phyloP scores from a whole-genome alignment of 495 filamentous ascomycete genomes.

The Cenococcum geophilum region DNA sequence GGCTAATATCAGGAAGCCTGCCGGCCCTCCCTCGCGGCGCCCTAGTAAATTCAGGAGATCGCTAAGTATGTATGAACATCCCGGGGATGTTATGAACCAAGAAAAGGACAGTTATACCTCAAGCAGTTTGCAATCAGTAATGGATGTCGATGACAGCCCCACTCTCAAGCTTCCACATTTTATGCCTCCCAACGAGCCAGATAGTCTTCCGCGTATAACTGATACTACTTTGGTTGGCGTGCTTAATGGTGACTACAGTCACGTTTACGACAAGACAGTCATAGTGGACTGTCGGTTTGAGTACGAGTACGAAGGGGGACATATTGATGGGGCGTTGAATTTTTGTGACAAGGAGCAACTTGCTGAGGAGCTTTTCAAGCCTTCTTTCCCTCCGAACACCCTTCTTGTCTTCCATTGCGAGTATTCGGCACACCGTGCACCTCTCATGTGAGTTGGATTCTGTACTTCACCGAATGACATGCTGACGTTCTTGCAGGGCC shows the following conservation, averaged over 20 bases:
- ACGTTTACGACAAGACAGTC: constrained; percentile 66
- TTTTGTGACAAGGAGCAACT: constrained; percentile 91
- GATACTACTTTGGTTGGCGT: constrained; percentile 72
- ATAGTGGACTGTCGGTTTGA: constrained; percentile 97
- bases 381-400: constrained; percentile 55
- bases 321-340: constrained; percentile 88
- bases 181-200: constrained; percentile 69
- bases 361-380: constrained; percentile 66
- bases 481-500: constrained; percentile 46
- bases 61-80: constrained; percentile 94
- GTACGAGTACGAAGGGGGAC: constrained; percentile 96
- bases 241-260: constrained; percentile 76
- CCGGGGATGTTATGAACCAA: constrained; percentile 74
- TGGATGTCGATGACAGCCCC: constrained; percentile 67
- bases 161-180: constrained; percentile 77
- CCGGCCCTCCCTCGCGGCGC: constrained; percentile 66
- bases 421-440: constrained; percentile 95
- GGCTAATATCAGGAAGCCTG: constrained; percentile 62
- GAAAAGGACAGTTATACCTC: constrained; percentile 52
- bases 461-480: constrained; percentile 20
- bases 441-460: constrained; percentile 62
- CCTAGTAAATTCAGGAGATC: constrained; percentile 86
- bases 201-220: constrained; percentile 80
- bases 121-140: constrained; percentile 58
- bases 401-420: constrained; percentile 95